phyloP scores from a whole-genome alignment of 352 stramenopile species.

The Pythium graminicola region DNA sequence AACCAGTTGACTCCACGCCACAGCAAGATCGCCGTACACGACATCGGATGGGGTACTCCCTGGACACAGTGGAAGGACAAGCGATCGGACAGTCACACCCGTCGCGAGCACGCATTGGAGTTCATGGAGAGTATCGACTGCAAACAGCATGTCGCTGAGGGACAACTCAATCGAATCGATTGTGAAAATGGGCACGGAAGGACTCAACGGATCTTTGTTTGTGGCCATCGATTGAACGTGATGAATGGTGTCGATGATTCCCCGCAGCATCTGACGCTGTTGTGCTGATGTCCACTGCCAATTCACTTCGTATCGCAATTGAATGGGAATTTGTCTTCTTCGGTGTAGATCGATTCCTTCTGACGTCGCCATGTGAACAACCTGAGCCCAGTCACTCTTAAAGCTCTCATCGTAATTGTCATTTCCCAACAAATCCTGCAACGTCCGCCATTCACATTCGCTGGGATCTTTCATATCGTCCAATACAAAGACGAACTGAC shows the following conservation, averaged over 20 bases:
- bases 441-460: background rate
- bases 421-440: conserved; percentile 1
- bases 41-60: background rate
- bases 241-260: background rate
- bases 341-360: background rate
- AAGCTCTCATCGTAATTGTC: background rate
- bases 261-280: background rate
- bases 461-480: background rate
- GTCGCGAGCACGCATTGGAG: background rate
- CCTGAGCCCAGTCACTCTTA: background rate
- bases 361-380: background rate
- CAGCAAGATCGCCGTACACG: background rate
- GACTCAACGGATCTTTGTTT: background rate
- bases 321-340: background rate
- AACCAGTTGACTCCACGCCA: background rate
- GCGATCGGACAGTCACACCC: background rate
- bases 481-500: background rate
- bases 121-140: background rate
- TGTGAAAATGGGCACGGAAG: background rate
- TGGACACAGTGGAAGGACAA: background rate
- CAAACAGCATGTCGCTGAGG: background rate
- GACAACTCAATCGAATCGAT: conserved; percentile 1
- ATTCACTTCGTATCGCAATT: background rate
- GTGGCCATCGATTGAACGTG: background rate
- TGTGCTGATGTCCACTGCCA: background rate